A percentile compares a stretch with the other conserved stretches of the same genome.
phyloP scores from a whole-genome alignment of 257 asterid genomes.

The Ocimum tenuiflorum region DNA sequence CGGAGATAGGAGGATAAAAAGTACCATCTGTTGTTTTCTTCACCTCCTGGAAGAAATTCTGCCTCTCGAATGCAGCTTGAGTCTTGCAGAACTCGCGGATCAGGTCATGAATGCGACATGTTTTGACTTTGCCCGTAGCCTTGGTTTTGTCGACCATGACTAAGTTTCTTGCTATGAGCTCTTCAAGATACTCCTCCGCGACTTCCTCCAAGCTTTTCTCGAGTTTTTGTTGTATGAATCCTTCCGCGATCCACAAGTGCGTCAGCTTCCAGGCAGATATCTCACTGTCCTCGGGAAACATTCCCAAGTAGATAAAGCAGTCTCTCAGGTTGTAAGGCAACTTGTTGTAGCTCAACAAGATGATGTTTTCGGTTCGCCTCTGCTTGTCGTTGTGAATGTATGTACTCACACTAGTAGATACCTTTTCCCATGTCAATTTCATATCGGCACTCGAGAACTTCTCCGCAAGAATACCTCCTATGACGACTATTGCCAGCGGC shows the following conservation, averaged over 20 bases:
- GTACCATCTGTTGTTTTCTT: conserved; percentile 16
- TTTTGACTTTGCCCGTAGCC: conserved; percentile 28
- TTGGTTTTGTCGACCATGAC: conserved; percentile 32
- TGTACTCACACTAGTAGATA: conserved; percentile 14
- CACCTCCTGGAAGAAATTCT: conserved; percentile 38
- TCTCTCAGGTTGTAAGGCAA: conserved; percentile 38
- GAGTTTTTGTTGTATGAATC: conserved; percentile 26
- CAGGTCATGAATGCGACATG: conserved; percentile 48
- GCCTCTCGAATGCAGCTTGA: conserved; percentile 23
- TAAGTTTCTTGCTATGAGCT: conserved; percentile 35
- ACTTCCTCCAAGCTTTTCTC: conserved; percentile 28
- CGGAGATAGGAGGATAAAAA: conserved; percentile 12
- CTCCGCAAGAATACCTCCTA: conserved; percentile 28
- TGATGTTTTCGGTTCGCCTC: conserved; percentile 16
- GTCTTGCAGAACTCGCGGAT: conserved; percentile 42
- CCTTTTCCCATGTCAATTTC: conserved; percentile 24
- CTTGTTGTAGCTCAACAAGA: conserved; percentile 38
- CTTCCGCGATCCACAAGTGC: conserved; percentile 49
- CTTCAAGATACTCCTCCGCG: conserved; percentile 37
- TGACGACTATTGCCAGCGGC: conserved; percentile 43
- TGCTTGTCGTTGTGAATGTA: background rate
- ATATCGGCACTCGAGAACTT: background rate
- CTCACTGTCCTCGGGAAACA: conserved; percentile 35
- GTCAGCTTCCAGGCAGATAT: conserved; percentile 34
- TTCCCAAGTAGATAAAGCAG: conserved; percentile 45